Conservation (phyloP, 148 eudicot genomes). For the Rhododendron ferrugineum region DNA sequence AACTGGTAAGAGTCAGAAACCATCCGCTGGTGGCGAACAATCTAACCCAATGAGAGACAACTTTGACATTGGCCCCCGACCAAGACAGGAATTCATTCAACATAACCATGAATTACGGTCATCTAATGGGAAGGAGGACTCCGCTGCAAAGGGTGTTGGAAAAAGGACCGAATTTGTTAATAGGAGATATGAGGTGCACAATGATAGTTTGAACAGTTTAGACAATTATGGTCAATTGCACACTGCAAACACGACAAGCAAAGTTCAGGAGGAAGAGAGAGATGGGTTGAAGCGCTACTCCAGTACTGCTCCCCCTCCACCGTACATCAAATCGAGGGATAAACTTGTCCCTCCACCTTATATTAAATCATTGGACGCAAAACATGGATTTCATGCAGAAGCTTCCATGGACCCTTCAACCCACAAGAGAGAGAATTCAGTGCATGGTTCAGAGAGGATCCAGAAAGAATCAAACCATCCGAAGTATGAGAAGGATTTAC, state of each 20-base stretch:
- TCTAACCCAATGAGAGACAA: constrained; percentile 27
- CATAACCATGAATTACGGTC: constrained; percentile 16
- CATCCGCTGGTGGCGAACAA: constrained; percentile 22
- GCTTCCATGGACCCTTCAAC: constrained; percentile 29
- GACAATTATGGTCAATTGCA: constrained; percentile 17
- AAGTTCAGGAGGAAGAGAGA: constrained; percentile 34
- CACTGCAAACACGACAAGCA: constrained; percentile 21
- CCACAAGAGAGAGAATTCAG: constrained; percentile 18
- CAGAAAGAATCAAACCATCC: constrained; percentile 20
- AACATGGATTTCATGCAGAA: constrained; percentile 20
- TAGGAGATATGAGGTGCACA: constrained; percentile 17
- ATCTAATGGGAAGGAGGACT: constrained; percentile 20
- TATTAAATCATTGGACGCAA: constrained; percentile 46
- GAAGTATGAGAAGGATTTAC: constrained; percentile 28
- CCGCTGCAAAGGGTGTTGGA: constrained; percentile 21
- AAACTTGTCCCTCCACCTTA: constrained; percentile 67
- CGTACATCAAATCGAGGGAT: constrained; percentile 39
- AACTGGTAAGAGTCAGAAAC: constrained; percentile 20
- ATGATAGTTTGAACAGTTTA: constrained; percentile 11
- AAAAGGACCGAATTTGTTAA: constrained; percentile 27
- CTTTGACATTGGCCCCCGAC: constrained; percentile 21
- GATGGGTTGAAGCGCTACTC: constrained; percentile 36
- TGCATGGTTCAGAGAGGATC: constrained; percentile 25
- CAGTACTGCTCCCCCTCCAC: constrained; percentile 41
- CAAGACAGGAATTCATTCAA: constrained; percentile 19